Base-by-base conservation (phyloP, 2,329 filamentous ascomycete species). In the Zymoseptoria tritici region DNA sequence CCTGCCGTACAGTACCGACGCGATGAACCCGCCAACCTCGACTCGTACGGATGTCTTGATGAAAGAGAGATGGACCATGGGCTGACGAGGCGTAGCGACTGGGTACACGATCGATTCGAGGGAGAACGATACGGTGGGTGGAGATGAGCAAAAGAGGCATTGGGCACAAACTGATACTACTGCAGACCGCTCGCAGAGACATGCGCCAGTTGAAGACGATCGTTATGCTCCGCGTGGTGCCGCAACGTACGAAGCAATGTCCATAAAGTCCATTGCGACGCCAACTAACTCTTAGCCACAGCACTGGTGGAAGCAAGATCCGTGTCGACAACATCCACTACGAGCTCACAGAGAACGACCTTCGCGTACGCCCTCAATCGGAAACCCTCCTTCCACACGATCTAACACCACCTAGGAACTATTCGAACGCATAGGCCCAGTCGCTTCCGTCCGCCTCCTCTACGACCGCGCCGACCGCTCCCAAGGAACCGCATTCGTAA, bases 251-350 rank as follows among this genome's bases (percentile, higher is more conserved):
- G 64, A 58, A 16, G 11, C 52, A 26, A 24, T 50, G 13, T 16
- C 13, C 22, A 8, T 36, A n/a, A 3, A 9, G 7, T 21, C 6
- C 6, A 9, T n/a, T 21, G 36, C 9, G 21, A 29, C 46, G 49
- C 13, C 13, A 26, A 21, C 54, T 60, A 26, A 60, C 21, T 22
- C 9, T 42, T 1, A 24, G 3, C 8, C 16, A n/a, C 53, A 70
- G 67, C 42, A 20, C 52, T 16, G 54, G 54, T 55, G 67, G 68
- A 54, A 64, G 63, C 52, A 93, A 90, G 75, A 76, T 97, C 66
- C 87, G 87, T 65, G 87, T 96, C 62, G 90, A 95, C 62, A 96
- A 96, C 72, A 79, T 97, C 60, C 92, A 97, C 74, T 97, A 96
- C 74, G 92, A 97, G 62, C 81, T 97, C 63, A 92, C 88, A 11